These are phyloP conservation scores for Chalciporus chontae DNA, from an alignment of 768 basidiomycete genomes.

Conservation along the genomic window DNA sequence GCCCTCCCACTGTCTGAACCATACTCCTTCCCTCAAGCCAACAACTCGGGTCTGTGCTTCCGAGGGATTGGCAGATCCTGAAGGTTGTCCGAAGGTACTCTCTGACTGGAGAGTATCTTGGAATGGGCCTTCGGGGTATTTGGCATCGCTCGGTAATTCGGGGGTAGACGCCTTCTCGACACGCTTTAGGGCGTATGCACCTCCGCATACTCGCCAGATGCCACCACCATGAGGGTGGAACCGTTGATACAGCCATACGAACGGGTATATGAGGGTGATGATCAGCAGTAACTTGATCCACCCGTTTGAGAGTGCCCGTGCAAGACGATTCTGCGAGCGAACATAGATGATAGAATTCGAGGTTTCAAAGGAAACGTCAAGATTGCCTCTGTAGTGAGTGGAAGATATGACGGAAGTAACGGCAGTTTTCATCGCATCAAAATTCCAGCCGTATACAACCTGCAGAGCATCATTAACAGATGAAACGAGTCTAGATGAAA, in stretches of 20 bases:
- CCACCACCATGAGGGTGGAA: constrained; percentile 69
- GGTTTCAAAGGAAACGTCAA: constrained; percentile 48
- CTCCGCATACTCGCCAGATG: constrained; percentile 71
- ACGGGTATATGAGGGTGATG: constrained; percentile 69
- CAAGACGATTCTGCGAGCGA: constrained; percentile 62
- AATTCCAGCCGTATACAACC: constrained; percentile 60
- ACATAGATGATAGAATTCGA: constrained; percentile 52
- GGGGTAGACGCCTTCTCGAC: constrained; percentile 14
- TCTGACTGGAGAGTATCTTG: neutral
- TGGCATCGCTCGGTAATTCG: constrained; percentile 2
- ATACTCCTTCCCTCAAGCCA: constrained; percentile 70
- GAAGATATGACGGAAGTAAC: constrained; percentile 36
- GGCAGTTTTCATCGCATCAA: constrained; percentile 38
- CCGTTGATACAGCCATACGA: constrained; percentile 77
- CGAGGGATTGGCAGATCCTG: constrained; percentile 31
- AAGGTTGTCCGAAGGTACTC: neutral
- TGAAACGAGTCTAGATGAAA: neutral
- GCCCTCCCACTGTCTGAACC: constrained; percentile 76
- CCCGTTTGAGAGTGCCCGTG: constrained; percentile 62
- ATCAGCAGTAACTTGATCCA: constrained; percentile 71
- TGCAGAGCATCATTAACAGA: constrained; percentile 33
- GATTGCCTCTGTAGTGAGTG: constrained; percentile 35
- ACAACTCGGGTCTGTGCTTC: constrained; percentile 36
- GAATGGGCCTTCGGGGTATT: constrained; percentile 4
- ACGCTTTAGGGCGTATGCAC: constrained; percentile 69